phyloP scores from a whole-genome alignment of 75 land plant genomes.

The Pinus taeda region DNA sequence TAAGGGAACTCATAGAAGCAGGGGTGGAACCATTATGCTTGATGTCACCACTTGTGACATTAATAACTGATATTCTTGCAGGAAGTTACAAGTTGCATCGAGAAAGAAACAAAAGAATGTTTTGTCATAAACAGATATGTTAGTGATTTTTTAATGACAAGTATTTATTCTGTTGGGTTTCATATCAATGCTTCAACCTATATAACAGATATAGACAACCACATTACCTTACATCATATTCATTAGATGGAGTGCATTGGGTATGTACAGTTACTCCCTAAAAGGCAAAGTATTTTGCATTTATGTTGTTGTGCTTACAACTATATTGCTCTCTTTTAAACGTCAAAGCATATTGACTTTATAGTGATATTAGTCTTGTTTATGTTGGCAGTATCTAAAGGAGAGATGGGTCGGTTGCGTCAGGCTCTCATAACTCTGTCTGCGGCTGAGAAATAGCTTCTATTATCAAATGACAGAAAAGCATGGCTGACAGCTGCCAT shows the following conservation, averaged over 20 bases:
- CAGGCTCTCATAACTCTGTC: constrained; percentile 88
- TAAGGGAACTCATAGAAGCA: constrained; percentile 79
- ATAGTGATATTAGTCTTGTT: background rate
- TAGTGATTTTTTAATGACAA: constrained; percentile 20
- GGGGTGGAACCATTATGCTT: constrained; percentile 91
- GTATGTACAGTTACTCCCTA: background rate
- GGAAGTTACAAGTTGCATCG: constrained; percentile 63
- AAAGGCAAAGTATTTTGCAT: background rate
- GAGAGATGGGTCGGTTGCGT: constrained; percentile 81
- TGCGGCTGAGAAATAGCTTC: constrained; percentile 93
- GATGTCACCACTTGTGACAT: constrained; percentile 89
- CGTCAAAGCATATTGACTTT: background rate
- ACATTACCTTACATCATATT: background rate
- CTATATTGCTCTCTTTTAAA: background rate
- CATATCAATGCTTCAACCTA: background rate
- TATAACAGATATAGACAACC: background rate
- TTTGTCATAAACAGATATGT: constrained; percentile 71
- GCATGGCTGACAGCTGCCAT: constrained; percentile 97
- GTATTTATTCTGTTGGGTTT: background rate
- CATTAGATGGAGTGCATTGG: background rate
- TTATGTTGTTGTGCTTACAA: background rate
- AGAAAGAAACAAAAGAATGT: constrained; percentile 55
- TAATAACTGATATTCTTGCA: constrained; percentile 94
- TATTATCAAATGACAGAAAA: constrained; percentile 68
- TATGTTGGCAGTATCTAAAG: constrained; percentile 70